phyloP scores from a whole-genome alignment of 2,329 filamentous ascomycete genomes.

The Paraconiothyrium sp. region DNA sequence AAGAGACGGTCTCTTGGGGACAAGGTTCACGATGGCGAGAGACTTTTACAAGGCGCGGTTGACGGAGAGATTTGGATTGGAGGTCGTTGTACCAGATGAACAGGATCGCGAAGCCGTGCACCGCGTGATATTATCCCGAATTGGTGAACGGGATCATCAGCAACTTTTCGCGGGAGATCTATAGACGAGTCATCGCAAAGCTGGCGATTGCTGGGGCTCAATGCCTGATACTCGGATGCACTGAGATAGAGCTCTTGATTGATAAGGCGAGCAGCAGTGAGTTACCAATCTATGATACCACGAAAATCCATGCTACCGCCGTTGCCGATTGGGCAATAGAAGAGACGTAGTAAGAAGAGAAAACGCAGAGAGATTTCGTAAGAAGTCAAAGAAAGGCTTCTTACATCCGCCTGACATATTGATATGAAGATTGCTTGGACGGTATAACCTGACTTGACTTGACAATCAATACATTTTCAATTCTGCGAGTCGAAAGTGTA shows the following conservation, averaged over 20 bases:
- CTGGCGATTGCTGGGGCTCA: neutral
- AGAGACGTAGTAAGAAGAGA: too few relatives aligned
- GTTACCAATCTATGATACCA: conserved; percentile 8
- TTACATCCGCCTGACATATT: too few relatives aligned
- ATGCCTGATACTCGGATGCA: conserved; percentile 10
- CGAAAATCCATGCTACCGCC: conserved; percentile 9
- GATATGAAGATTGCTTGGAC: too few relatives aligned
- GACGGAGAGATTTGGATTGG: neutral
- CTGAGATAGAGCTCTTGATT: conserved; percentile 11
- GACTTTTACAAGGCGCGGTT: conserved; percentile 5
- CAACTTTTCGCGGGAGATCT: neutral
- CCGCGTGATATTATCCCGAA: conserved; percentile 2
- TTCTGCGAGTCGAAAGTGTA: too few relatives aligned
- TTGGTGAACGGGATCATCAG: neutral
- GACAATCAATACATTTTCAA: too few relatives aligned
- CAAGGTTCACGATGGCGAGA: conserved; percentile 12
- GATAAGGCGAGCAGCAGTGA: neutral
- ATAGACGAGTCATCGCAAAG: neutral
- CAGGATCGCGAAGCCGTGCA: neutral
- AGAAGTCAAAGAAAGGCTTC: too few relatives aligned
- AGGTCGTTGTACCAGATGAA: conserved; percentile 7
- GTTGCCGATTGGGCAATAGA: conserved; percentile 13
- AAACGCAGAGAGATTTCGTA: too few relatives aligned
- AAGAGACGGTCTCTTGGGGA: conserved; percentile 5
- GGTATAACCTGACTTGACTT: too few relatives aligned